phyloP scores from a whole-genome alignment of 2,329 filamentous ascomycete genomes.

The Pyricularia pennisetigena region DNA sequence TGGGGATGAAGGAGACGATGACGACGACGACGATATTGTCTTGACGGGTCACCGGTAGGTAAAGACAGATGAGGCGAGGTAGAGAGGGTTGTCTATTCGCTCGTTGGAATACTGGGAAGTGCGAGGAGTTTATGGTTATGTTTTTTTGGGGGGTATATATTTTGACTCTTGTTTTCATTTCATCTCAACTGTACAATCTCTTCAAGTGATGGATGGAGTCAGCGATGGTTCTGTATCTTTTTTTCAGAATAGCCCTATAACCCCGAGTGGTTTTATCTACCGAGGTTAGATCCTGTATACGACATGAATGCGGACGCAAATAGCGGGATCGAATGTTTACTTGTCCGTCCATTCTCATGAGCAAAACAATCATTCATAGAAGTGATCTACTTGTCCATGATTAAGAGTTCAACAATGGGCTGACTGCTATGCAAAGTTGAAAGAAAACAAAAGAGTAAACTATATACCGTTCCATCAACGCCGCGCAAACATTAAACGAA shows the following conservation, averaged over 20 bases:
- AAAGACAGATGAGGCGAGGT: conserved; percentile 7
- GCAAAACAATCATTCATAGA: neutral
- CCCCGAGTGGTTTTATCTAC: neutral
- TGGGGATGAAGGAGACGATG: conserved; percentile 36
- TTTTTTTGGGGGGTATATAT: neutral
- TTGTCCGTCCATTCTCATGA: neutral
- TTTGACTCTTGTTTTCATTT: neutral
- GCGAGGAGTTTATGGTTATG: neutral
- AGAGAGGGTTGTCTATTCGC: neutral
- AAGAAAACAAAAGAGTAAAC: neutral
- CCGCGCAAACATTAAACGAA: neutral
- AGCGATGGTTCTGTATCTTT: neutral
- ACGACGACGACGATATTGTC: conserved; percentile 38
- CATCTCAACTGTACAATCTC: neutral
- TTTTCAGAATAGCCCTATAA: neutral
- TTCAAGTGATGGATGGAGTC: neutral
- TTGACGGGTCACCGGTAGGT: conserved; percentile 36
- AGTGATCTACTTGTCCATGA: neutral
- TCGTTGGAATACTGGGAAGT: neutral
- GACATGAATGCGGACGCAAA: neutral
- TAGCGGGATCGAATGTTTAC: neutral
- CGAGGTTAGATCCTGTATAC: neutral
- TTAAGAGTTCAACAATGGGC: too few species aligned
- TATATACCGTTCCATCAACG: neutral
- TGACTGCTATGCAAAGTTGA: neutral